Conservation (phyloP, 2,329 filamentous ascomycete species). For the Cladosporium sp. region DNA sequence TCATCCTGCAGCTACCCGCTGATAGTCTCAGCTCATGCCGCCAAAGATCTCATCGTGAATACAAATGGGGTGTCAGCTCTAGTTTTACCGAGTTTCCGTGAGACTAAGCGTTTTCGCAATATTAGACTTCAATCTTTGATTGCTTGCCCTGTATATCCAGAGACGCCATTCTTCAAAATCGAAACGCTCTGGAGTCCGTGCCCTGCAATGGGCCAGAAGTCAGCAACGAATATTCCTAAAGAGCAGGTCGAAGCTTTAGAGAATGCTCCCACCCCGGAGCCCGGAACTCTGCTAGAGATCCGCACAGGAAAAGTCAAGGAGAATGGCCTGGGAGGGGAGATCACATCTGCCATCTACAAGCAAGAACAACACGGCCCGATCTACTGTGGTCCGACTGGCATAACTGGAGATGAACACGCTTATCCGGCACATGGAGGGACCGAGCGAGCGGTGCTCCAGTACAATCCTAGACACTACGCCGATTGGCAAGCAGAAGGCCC, state of each 20-base stretch:
- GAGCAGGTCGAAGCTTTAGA: not conserved
- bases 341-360: constrained; percentile 34
- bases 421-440: constrained; percentile 56
- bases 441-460: constrained; percentile 58
- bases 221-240: not conserved
- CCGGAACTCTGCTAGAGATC: constrained; percentile 14
- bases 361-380: constrained; percentile 38
- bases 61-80: too few species aligned
- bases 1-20: too few species aligned
- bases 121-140: too few species aligned
- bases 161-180: too few species aligned
- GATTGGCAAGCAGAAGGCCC: constrained; percentile 52
- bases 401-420: constrained; percentile 58
- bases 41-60: too few species aligned
- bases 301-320: constrained; percentile 15
- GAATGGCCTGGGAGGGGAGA: not conserved
- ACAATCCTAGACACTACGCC: constrained; percentile 55
- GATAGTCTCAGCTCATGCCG: too few species aligned
- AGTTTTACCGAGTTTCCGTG: too few species aligned
- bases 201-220: too few species aligned
- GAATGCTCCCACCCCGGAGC: not conserved
- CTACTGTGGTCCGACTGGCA: constrained; percentile 43
- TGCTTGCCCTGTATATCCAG: too few species aligned
- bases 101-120: too few species aligned
- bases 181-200: too few species aligned